Conservation (phyloP, 2,329 filamentous ascomycete species). For the Diplocarpon rosae region DNA sequence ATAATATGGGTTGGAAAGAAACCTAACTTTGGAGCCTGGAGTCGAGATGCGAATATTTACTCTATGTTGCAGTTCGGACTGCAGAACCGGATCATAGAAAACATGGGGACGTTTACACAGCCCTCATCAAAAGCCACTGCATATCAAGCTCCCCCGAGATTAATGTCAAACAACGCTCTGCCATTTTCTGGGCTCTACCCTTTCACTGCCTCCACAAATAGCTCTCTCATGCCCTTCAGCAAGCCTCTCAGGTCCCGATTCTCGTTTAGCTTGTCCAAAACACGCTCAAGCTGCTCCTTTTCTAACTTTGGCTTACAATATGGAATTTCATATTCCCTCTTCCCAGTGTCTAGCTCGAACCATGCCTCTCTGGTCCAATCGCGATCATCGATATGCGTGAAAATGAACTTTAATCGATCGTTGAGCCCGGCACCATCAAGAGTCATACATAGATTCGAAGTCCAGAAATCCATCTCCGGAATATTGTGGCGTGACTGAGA, state of each 20-base stretch:
- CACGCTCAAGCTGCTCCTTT: conserved; percentile 62
- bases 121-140: not conserved
- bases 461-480: conserved; percentile 93
- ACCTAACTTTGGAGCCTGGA: too few species aligned
- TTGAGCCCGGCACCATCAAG: conserved; percentile 82
- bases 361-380: conserved; percentile 84
- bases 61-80: too few species aligned
- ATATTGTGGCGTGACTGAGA: conserved; percentile 80
- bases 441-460: conserved; percentile 74
- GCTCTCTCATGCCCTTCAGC: conserved; percentile 71
- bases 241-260: conserved; percentile 59
- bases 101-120: too few species aligned
- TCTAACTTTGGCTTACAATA: conserved; percentile 76
- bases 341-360: conserved; percentile 80
- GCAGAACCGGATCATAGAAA: too few species aligned
- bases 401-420: conserved; percentile 83
- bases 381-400: conserved; percentile 73
- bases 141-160: not conserved
- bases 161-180: not conserved
- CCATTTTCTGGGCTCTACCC: conserved; percentile 7
- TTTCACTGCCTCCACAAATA: conserved; percentile 59
- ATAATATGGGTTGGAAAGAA: too few species aligned
- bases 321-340: conserved; percentile 74
- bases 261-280: conserved; percentile 74
- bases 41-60: too few species aligned